Conservation (phyloP, 2,329 filamentous ascomycete genomes). For the Trichoderma sp. region DNA sequence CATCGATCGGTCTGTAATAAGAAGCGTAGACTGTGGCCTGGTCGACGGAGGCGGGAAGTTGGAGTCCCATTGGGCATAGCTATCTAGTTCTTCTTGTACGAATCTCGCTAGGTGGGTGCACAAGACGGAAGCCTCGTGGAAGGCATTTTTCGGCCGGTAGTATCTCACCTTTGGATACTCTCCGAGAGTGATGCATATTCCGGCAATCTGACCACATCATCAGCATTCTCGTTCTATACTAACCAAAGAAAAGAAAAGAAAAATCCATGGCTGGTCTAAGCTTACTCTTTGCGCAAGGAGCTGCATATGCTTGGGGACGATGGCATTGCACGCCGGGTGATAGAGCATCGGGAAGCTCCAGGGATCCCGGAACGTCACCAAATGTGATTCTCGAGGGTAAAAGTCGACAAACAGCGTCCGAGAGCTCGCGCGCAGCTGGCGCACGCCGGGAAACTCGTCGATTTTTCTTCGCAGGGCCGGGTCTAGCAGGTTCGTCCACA, state of each 20-base stretch:
- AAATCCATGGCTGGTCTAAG: not conserved
- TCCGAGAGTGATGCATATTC: slow-evolving; percentile 85
- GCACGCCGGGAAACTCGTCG: slow-evolving; percentile 65
- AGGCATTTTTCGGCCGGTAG: slow-evolving; percentile 70
- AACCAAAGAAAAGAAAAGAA: no score
- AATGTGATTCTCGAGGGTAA: slow-evolving; percentile 83
- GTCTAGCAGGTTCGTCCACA: slow-evolving; percentile 80
- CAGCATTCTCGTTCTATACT: slow-evolving; percentile 8
- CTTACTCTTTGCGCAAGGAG: slow-evolving; percentile 80
- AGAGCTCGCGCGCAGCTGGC: slow-evolving; percentile 75
- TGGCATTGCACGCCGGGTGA: slow-evolving; percentile 82
- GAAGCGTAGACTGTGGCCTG: slow-evolving; percentile 75
- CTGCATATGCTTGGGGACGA: slow-evolving; percentile 81
- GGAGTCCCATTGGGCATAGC: slow-evolving; percentile 78
- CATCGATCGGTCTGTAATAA: slow-evolving; percentile 91
- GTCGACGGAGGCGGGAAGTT: slow-evolving; percentile 79
- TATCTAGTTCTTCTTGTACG: slow-evolving; percentile 86
- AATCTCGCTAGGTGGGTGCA: slow-evolving; percentile 87
- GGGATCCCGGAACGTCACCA: slow-evolving; percentile 89
- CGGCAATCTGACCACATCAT: slow-evolving; percentile 33
- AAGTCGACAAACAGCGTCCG: slow-evolving; percentile 84
- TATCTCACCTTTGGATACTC: slow-evolving; percentile 94
- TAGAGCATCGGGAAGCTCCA: slow-evolving; percentile 94
- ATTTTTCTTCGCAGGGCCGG: slow-evolving; percentile 69
- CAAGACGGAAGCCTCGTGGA: slow-evolving; percentile 84